Evolutionary conservation across 352 stramenopile genomes (phyloP).

Genomic region (Phytophthora citrophthora): DNA sequence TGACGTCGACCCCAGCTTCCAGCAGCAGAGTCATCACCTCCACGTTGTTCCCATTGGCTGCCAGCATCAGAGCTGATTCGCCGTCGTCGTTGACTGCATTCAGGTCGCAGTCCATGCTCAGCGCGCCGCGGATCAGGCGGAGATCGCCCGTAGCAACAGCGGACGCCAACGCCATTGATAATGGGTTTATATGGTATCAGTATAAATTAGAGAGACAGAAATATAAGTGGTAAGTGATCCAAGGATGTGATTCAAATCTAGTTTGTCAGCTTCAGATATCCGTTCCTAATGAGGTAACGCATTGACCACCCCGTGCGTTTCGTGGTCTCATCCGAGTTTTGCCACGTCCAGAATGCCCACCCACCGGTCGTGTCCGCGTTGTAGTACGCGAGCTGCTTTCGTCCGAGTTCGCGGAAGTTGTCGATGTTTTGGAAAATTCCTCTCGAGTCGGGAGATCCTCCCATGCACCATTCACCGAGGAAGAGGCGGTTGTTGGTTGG

Average conservation of each 20-base stretch:
- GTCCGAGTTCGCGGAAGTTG: slow-evolving; percentile 37
- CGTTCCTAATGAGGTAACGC: slow-evolving; percentile 33
- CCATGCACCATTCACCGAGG: slow-evolving; percentile 64
- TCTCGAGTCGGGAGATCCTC: slow-evolving; percentile 27
- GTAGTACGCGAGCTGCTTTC: slow-evolving; percentile 39
- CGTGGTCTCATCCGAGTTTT: slow-evolving; percentile 44
- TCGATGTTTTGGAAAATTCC: slow-evolving; percentile 36
- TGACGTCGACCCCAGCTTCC: too few species aligned
- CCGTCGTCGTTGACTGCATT: too few species aligned
- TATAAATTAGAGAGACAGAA: too few species aligned
- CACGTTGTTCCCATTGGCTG: too few species aligned
- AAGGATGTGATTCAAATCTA: background rate
- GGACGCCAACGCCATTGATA: too few species aligned
- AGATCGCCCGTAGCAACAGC: too few species aligned
- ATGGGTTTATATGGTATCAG: too few species aligned
- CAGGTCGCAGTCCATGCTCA: too few species aligned
- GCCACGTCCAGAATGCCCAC: slow-evolving; percentile 64
- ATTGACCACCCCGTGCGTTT: slow-evolving; percentile 50
- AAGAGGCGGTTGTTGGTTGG: slow-evolving; percentile 31
- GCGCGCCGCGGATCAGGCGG: too few species aligned
- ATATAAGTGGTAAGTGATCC: too few species aligned
- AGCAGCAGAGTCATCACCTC: too few species aligned
- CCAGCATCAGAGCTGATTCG: too few species aligned
- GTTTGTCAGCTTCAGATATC: slow-evolving; percentile 22
- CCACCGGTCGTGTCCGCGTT: slow-evolving; percentile 26